phyloP scores from a whole-genome alignment of 2,329 filamentous ascomycete species.

The Hypoxylon sp. region DNA sequence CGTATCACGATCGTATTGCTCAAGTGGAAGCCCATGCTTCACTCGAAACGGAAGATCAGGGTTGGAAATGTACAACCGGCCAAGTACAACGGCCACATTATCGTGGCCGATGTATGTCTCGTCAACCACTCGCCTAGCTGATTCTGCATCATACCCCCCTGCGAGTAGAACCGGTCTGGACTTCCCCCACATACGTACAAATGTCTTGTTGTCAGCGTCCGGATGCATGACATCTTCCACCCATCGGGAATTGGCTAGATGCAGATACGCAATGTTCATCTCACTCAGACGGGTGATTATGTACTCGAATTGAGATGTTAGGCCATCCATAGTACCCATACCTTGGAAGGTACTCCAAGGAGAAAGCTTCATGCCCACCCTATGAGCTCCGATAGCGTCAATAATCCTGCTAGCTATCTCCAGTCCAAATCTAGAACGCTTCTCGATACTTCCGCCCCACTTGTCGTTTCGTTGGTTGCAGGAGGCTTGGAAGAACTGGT shows the following conservation, averaged over 20 bases:
- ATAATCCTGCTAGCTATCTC: conserved; percentile 68
- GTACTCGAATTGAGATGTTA: conserved; percentile 70
- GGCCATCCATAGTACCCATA: conserved; percentile 69
- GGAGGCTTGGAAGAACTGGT: conserved; percentile 70
- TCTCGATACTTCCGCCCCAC: conserved; percentile 71
- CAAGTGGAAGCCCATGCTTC: conserved; percentile 59
- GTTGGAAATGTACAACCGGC: conserved; percentile 64
- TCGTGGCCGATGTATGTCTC: conserved; percentile 56
- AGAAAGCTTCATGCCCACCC: conserved; percentile 29
- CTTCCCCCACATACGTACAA: conserved; percentile 59
- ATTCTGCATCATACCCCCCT: conserved; percentile 59
- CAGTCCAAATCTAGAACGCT: conserved; percentile 66
- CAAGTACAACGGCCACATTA: conserved; percentile 63
- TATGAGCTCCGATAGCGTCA: conserved; percentile 66
- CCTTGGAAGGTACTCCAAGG: conserved; percentile 67
- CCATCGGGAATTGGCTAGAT: conserved; percentile 68
- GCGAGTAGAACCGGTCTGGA: conserved; percentile 64
- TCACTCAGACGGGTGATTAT: conserved; percentile 64
- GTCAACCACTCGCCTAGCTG: conserved; percentile 59
- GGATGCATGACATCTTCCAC: conserved; percentile 54
- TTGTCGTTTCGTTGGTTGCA: conserved; percentile 69
- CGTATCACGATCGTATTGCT: conserved; percentile 60
- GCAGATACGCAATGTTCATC: conserved; percentile 69
- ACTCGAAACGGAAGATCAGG: conserved; percentile 64
- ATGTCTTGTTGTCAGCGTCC: conserved; percentile 58